Evolutionary conservation across 1,284 basidiomycete genomes (phyloP), one percentile per base, ranked within the genome.

Genomic region (Phylloporus gajari): DNA sequence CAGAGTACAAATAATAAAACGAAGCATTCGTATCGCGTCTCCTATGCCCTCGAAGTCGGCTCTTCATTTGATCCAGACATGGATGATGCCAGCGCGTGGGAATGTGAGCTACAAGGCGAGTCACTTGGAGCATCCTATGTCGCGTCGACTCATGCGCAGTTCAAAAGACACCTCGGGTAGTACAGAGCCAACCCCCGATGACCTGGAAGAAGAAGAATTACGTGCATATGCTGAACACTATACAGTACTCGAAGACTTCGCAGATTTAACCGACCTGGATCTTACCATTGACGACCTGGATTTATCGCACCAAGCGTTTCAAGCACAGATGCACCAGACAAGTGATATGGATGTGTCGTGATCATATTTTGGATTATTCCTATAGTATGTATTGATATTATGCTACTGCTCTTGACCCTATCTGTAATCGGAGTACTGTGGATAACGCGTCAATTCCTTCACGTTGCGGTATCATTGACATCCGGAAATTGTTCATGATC

Each of bases 1-100:
- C 83, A 84, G 13, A 89, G 86, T 74, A 82, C 87, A 27, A 86
- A 85, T 56, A 83, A 86, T 17, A 90, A 88, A 75, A 77, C 81
- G 35, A 82, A 79, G 4, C 88, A 92, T 76, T 79, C 84, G 1
- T 92, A 90, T 74, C 86, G 87, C 13, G 76, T 91, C 2, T 93
- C 91, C 3, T 93, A 91, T 74, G 86, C 88, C 42, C 78, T 83
- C n/a, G 91, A 93, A 72, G 91, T 93, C 12, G 92, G 92, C 13
- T 93, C 91, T 25, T 93, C 92, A 2, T 88, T 92, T 70, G 92
- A 93, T 77, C 92, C 92, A 6, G 88, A 89, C 76, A 82, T 92
- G 78, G 91, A 93, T 51, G 91, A 93, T 72, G 80, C 88, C 6
- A 83, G 75, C 25, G 79, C 82, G 40, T 92, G 91, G 91, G 92